Base-by-base conservation (phyloP, 208 protist species). In the Wallacemonas rigidus region DNA sequence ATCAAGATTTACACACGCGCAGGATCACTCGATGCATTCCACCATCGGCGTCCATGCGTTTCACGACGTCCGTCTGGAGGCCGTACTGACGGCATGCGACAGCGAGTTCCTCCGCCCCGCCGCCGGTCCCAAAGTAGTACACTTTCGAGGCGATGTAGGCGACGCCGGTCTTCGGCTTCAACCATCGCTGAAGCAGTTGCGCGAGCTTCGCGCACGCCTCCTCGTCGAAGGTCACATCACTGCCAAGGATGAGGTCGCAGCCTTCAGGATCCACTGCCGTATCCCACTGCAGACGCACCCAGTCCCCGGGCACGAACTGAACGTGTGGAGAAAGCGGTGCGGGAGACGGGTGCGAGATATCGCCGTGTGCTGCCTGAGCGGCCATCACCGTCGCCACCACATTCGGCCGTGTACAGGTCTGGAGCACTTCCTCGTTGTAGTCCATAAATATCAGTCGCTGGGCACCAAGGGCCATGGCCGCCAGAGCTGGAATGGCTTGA, bases 91-190 rank as follows among this genome's bases (percentile, higher is more conserved):
- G 40, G 26, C 80, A 80, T 36, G 76, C 75, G 36, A 62, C 69
- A 9, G 72, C 70, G 48, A 95, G 91, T 72, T 89, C 87, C 45
- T 86, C 61, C 40, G 75, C 74, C 44, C 92, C 92, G 41, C 92
- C 92, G 64, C 87, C 88, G 1, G 92, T 97, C 36, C 92, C 92
- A 80, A 95, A 97, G 80, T 97, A 97, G 76, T 92, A 97, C 38
- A 85, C 80, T 79, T 97, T 97, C n/a, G 82, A 89, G 36, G 86
- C 92, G 69, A 97, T 88, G 50, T 91, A 73, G 11, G 87, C 90
- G 1, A 87, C 71, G 17, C 76, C 87, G 11, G 57, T 73, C 56
- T 39, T 2, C 0, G 85, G 85, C 38, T 57, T 72, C 58, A 97
- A 67, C 75, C 84, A 92, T 7, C 89, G 88, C n/a, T 62, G 54